Base-by-base conservation (phyloP, 2,329 filamentous ascomycete species). In the Aciculosporium take region DNA sequence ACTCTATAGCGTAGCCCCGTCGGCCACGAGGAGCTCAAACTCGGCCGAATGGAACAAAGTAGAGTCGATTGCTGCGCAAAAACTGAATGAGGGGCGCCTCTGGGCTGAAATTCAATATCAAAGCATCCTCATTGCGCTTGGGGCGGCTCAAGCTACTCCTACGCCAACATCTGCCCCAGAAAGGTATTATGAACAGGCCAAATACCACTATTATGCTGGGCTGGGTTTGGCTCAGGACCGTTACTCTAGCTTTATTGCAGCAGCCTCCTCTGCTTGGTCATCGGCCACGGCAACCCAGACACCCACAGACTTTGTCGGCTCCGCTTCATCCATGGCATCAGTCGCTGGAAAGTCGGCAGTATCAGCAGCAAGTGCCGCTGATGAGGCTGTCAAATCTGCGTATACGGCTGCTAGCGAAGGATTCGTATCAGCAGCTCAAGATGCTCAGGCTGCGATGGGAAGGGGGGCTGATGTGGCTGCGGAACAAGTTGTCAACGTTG, bases 191-290 rank as follows among this genome's bases (percentile, higher is more conserved):
- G 75, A 67, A 55, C 79, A 69, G 64, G 81, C 73, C 35, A 72
- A 69, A 49, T 62, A 71, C 49, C 72, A 76, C 53, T 89, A 89
- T 59, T 88, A 86, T 51, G 81, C 85, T 48, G 84, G 80, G 9
- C 60, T 91, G 20, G 85, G 85, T 23, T 59, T 85, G 34, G 85
- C 86, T 1, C 81, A 93, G 52, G 84, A 79, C 33, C 76, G 80
- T 29, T 91, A 91, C 57, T 77, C 79, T 5, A 79, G 80, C 38
- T 89, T 91, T 53, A 49, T 91, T 2, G 69, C 69, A 10, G 77
- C 79, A 4, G 84, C 83, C 7, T 85, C 81, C 8, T 76, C 72
- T 28, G 83, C 79, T 17, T 66, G 85, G 31, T 79, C 75, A 42
- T 68, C 67, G 2, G 45, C 69, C 43, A 68, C 68, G 2, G 45